Percentiles rank a stretch among this genome's conserved stretches.
phyloP scores from a whole-genome alignment of 768 basidiomycete genomes.

The Suillus subluteus region DNA sequence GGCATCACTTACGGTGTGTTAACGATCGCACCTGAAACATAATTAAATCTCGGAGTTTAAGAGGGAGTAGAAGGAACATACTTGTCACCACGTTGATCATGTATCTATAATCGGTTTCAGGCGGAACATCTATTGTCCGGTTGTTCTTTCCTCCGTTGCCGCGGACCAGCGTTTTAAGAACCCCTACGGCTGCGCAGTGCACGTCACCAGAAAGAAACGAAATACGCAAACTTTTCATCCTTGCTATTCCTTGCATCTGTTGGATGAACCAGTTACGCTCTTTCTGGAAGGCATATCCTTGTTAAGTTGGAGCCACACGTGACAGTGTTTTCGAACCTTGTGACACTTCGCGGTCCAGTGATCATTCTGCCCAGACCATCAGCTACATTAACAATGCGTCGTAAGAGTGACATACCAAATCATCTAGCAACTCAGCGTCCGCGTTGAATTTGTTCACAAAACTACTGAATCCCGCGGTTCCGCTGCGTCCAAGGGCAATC shows the following conservation, averaged over 20 bases:
- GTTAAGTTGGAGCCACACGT: slow-evolving; percentile 9
- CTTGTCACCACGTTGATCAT: slow-evolving; percentile 91
- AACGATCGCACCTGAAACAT: slow-evolving; percentile 78
- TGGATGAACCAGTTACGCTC: slow-evolving; percentile 91
- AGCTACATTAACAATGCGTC: slow-evolving; percentile 2
- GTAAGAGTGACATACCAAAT: slow-evolving; percentile 57
- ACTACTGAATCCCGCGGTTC: slow-evolving; percentile 68
- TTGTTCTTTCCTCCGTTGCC: slow-evolving; percentile 44
- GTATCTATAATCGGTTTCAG: slow-evolving; percentile 74
- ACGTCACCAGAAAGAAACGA: slow-evolving; percentile 92
- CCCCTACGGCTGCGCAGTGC: slow-evolving; percentile 85
- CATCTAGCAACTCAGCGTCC: slow-evolving; percentile 93
- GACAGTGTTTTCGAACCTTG: slow-evolving; percentile 50
- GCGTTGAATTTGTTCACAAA: slow-evolving; percentile 91
- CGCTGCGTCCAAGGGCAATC: slow-evolving; percentile 69
- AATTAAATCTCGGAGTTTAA: neutral
- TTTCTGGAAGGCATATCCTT: slow-evolving; percentile 48
- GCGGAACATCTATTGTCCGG: slow-evolving; percentile 45
- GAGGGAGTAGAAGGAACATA: slow-evolving; percentile 35
- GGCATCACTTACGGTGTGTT: slow-evolving; percentile 79
- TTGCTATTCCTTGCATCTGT: slow-evolving; percentile 75
- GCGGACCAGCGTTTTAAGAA: slow-evolving; percentile 65
- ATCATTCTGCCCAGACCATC: slow-evolving; percentile 60
- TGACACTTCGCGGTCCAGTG: slow-evolving; percentile 88
- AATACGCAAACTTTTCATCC: slow-evolving; percentile 66